These are phyloP conservation scores for Cercophora newfieldiana DNA, from an alignment of 495 filamentous ascomycete genomes.

Conservation along the genomic window DNA sequence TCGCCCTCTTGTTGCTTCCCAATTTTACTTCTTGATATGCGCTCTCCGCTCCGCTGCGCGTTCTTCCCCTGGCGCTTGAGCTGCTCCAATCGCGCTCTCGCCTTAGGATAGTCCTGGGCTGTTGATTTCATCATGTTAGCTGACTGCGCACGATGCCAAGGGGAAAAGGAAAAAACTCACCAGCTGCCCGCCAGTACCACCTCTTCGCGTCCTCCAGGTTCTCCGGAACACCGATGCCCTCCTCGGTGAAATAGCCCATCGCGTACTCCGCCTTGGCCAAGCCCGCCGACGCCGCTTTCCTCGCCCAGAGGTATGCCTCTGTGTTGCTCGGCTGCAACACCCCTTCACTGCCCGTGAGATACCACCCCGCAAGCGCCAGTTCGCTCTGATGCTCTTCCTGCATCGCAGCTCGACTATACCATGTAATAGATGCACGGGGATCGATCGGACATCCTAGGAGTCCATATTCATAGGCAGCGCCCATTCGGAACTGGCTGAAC, in stretches of 20 bases:
- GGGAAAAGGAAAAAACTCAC: constrained; percentile 57
- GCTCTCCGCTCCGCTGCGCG: constrained; percentile 66
- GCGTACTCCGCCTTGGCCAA: constrained; percentile 93
- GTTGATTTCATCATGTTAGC: constrained; percentile 28
- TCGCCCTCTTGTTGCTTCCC: constrained; percentile 83
- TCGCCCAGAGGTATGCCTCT: constrained; percentile 95
- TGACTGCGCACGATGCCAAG: constrained; percentile 3
- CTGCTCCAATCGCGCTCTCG: constrained; percentile 87
- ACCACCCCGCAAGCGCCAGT: constrained; percentile 92
- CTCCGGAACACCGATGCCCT: constrained; percentile 83
- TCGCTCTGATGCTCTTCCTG: constrained; percentile 96
- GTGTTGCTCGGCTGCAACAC: constrained; percentile 90
- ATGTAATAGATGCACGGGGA: constrained; percentile 78
- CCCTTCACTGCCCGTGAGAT: constrained; percentile 85
- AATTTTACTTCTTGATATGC: constrained; percentile 78
- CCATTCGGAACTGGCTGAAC: constrained; percentile 88
- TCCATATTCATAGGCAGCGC: constrained; percentile 87
- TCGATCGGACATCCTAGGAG: constrained; percentile 79
- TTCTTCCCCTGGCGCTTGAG: constrained; percentile 78
- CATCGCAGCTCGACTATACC: constrained; percentile 88
- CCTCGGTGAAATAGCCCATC: constrained; percentile 96
- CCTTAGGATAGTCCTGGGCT: constrained; percentile 95
- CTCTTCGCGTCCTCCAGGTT: constrained; percentile 93
- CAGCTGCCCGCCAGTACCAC: constrained; percentile 97
- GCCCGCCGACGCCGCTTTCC: constrained; percentile 84